A percentile compares a stretch with the other conserved stretches of the same genome.
Evolutionary conservation across 805 yeast species (phyloP).

Genomic region (Saccharomycopsis oosterbeekiorum): DNA sequence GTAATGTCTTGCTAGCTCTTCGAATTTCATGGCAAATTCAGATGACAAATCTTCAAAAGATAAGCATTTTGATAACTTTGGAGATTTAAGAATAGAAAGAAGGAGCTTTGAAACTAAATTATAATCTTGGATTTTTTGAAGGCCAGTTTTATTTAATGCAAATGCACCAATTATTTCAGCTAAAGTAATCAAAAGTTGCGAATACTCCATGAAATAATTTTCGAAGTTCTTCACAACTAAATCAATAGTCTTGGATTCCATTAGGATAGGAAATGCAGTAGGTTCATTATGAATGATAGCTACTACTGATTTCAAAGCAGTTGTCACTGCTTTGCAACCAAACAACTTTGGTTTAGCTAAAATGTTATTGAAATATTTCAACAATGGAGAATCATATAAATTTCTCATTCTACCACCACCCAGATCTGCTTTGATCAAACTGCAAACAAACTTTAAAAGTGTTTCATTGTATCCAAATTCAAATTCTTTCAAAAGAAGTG

Average conservation of each 20-base stretch:
- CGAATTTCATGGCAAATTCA: constrained; percentile 57
- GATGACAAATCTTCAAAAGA: constrained; percentile 43
- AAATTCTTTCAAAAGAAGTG: constrained; percentile 1
- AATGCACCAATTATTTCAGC: constrained; percentile 78
- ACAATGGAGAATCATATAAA: constrained; percentile 74
- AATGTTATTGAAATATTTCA: constrained; percentile 49
- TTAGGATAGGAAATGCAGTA: constrained; percentile 70
- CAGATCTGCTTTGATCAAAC: constrained; percentile 58
- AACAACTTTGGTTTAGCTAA: constrained; percentile 47
- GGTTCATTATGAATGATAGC: constrained; percentile 83
- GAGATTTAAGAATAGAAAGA: constrained; percentile 37
- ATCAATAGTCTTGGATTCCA: constrained; percentile 68
- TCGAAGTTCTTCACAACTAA: constrained; percentile 50
- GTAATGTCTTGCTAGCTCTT: constrained; percentile 76
- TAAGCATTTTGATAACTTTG: constrained; percentile 43
- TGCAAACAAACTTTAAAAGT: constrained; percentile 48
- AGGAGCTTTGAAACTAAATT: constrained; percentile 35
- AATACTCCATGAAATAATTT: constrained; percentile 44
- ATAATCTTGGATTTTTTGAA: constrained; percentile 40
- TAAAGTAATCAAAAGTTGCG: constrained; percentile 48
- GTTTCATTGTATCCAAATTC: constrained; percentile 34
- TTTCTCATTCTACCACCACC: constrained; percentile 74
- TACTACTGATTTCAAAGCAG: constrained; percentile 53
- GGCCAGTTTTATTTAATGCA: constrained; percentile 66
- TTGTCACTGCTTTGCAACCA: constrained; percentile 56